Evolutionary conservation across 805 yeast species (phyloP), one percentile per base, ranked within the genome.

Genomic region (Candida tibetensis): DNA sequence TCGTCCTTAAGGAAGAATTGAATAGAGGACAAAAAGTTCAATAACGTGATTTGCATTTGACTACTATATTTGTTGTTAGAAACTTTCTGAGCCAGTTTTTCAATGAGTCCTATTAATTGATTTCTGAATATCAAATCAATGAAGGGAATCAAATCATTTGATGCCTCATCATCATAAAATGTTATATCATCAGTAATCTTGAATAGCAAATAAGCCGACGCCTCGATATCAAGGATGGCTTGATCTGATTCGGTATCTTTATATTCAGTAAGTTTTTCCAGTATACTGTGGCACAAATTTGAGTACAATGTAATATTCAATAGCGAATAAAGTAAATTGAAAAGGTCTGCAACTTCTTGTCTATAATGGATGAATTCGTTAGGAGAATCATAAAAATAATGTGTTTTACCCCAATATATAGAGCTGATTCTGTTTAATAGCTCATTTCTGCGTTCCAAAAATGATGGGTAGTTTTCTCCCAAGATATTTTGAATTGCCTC

Each of bases 281-380:
- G 40, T 2, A 77, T 57, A 23, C 64, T 65, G 5, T 53, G 48
- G 1, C 66, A 48, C 19, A 85, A 55, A 15, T 60, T 66, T 4
- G 65, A 62, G 45, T 75, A 76, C 26, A 86, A 57, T 1, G 71
- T 62, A 0, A 19, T 38, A 27, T 85, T 86, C 26, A 87, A 67
- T 4, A 85, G 66, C 1, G 88, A 76, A 64, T 82, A 86, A 1
- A 82, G 60, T 0, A 78, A 68, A 38, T 88, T 93, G 46, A 86
- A 76, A 27, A 90, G 69, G 48, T 93, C 98, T 1, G 82, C 75
- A 7, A 84, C 82, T 44, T 84, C 91, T 22, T 77, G 64, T 48
- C 97, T 72, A 58, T 79, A 91, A 17, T 78, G 72, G 16, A 62
- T 60, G 51, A 89, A 86, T 46, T 83, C 95, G 15, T 72, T 57